Base-by-base conservation (phyloP, 202 grass and related monocot species). In the Elaeis oleifera region DNA sequence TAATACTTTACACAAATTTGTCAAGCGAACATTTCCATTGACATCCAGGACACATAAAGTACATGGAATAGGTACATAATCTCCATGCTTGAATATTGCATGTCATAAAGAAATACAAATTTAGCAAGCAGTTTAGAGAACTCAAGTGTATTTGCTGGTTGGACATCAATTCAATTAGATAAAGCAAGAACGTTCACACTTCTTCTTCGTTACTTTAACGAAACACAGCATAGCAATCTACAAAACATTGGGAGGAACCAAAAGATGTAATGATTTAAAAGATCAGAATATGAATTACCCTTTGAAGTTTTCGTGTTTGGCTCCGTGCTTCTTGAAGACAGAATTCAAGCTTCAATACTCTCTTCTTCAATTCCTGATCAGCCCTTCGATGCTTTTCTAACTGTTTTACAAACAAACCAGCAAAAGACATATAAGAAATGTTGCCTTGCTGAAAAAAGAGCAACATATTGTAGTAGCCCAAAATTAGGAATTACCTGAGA, bases 271-370 rank as follows among this genome's bases (percentile, higher is more conserved):
- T 54, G 18, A 22, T 9, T 29, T 50, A 16, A 18, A 44, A 24
- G 15, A 13, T 52, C 24, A 4, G 8, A 23, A 59, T 61, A 26
- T 49, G 53, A 71, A 51, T 67, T 86, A 97, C 94, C 82, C 82
- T 86, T 50, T 86, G 85, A 69, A 97, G 72, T 74, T 91, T 97
- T 24, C 88, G 70, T 59, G 92, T 97, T 29, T 97, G 94, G 6
- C 73, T 89, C 23, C 83, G 82, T 60, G 94, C 81, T 84, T 97
- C 94, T 76, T 97, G 94, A 31, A 97, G 84, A 53, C 88, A 97
- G 59, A 97, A 92, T 44, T 97, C 92, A 49, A 91, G 92, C 61
- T 97, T 97, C 16, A 97, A 57, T 73, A 97, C 74, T 62, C 69
- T 89, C 65, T 97, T 89, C 65, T 92, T 97, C 77, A 91, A 74